Percentiles rank a stretch among this genome's conserved stretches.
Conservation (phyloP, 768 basidiomycete species). For the Porpolomopsis calyptriformis region DNA sequence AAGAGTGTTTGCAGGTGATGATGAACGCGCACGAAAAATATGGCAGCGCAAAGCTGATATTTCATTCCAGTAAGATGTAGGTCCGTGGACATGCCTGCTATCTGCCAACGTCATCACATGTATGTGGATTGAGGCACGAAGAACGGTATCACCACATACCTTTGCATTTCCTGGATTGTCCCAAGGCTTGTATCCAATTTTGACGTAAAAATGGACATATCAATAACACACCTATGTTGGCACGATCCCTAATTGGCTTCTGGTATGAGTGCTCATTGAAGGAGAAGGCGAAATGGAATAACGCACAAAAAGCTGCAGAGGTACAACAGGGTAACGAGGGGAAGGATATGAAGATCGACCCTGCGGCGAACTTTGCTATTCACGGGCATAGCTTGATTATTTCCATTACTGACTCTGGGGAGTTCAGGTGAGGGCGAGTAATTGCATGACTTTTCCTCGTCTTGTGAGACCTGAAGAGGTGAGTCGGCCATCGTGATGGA, state of each 20-base stretch:
- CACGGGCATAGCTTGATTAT: not conserved
- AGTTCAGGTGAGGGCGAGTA: not conserved
- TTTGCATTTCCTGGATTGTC: conserved; percentile 27
- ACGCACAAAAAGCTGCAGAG: conserved; percentile 28
- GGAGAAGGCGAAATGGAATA: not conserved
- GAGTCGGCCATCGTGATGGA: no score
- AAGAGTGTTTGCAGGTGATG: not conserved
- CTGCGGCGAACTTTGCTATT: conserved; percentile 13
- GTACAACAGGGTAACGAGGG: conserved; percentile 27
- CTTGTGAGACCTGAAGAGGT: no score
- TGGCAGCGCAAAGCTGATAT: conserved; percentile 19
- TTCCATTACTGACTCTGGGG: not conserved
- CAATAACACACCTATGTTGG: conserved; percentile 33
- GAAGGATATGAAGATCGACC: conserved; percentile 21
- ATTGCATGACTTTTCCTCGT: conserved; percentile 3
- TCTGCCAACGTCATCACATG: conserved; percentile 10
- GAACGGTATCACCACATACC: no score
- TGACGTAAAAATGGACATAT: not conserved
- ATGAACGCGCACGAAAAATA: conserved; percentile 17
- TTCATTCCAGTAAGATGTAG: conserved; percentile 16
- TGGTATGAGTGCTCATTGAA: not conserved
- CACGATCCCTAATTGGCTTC: conserved; percentile 25
- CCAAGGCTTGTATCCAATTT: not conserved
- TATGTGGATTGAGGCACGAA: no score
- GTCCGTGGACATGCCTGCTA: conserved; percentile 35